Percentiles rank a stretch among this genome's conserved stretches.
Conservation (phyloP, 768 basidiomycete genomes). For the Psilocybe cyanescens region DNA sequence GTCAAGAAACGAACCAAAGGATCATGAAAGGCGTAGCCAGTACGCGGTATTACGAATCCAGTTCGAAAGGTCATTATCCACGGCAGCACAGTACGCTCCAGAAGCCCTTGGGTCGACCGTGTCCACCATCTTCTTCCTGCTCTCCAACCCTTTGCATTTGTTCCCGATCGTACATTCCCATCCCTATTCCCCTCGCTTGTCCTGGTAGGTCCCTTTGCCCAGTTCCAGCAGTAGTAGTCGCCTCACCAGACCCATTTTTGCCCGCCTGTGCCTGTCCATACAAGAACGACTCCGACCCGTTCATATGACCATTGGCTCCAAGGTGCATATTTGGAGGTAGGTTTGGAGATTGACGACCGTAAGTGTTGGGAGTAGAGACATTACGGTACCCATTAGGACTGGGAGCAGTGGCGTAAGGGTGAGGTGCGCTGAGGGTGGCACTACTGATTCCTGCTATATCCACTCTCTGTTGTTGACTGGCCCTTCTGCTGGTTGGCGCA, state of each 20-base stretch:
- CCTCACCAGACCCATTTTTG: slow-evolving; percentile 57
- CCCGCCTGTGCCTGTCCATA: slow-evolving; percentile 57
- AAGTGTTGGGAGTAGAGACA: slow-evolving; percentile 37
- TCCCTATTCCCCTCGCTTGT: slow-evolving; percentile 36
- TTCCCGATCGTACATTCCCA: slow-evolving; percentile 70
- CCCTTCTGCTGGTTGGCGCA: slow-evolving; percentile 67
- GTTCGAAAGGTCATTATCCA: slow-evolving; percentile 40
- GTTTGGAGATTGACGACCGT: slow-evolving; percentile 62
- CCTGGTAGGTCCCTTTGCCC: slow-evolving; percentile 37
- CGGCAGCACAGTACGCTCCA: slow-evolving; percentile 73
- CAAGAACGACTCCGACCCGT: slow-evolving; percentile 70
- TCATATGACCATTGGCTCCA: slow-evolving; percentile 49
- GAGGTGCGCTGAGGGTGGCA: slow-evolving; percentile 54
- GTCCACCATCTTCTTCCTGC: slow-evolving; percentile 67
- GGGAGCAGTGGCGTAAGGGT: slow-evolving; percentile 75
- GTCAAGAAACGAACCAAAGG: slow-evolving; percentile 18
- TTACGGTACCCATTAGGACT: slow-evolving; percentile 60
- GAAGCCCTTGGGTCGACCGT: slow-evolving; percentile 64
- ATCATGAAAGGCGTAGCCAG: slow-evolving; percentile 33
- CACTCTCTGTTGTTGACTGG: slow-evolving; percentile 61
- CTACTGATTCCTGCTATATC: slow-evolving; percentile 41
- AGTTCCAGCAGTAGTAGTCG: slow-evolving; percentile 45
- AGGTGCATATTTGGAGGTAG: slow-evolving; percentile 35
- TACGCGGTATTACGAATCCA: slow-evolving; percentile 27
- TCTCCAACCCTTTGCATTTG: slow-evolving; percentile 64